Evolutionary conservation across 345 rosid genomes (phyloP).

Genomic region (Geranium brycei): DNA sequence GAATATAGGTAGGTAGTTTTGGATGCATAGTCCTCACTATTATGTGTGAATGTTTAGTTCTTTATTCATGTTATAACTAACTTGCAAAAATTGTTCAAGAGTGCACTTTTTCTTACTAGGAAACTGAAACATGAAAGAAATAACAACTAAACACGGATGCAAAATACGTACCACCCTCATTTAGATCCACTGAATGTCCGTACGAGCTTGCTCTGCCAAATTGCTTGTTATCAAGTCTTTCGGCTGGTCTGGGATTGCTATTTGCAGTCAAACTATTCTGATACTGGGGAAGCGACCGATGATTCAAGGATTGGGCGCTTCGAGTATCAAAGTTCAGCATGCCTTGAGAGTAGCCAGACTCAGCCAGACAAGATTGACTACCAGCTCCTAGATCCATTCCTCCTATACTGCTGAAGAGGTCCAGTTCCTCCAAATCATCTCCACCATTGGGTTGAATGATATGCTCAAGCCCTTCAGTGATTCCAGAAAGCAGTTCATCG

Average conservation of each 20-base stretch:
- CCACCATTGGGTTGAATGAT: slow-evolving; percentile 14
- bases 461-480: slow-evolving; percentile 30
- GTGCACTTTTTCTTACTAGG: neutral
- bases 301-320: slow-evolving; percentile 44
- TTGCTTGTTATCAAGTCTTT: slow-evolving; percentile 41
- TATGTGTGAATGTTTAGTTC: neutral
- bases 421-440: slow-evolving; percentile 49
- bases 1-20: neutral
- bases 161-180: slow-evolving; percentile 10
- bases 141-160: neutral
- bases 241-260: slow-evolving; percentile 29
- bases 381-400: slow-evolving; percentile 62
- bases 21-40: neutral
- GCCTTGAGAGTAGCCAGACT: slow-evolving; percentile 22
- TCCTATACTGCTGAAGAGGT: slow-evolving; percentile 51
- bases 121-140: neutral
- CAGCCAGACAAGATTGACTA: slow-evolving; percentile 3
- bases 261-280: slow-evolving; percentile 38
- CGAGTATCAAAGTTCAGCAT: slow-evolving; percentile 42
- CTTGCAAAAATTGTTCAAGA: neutral
- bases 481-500: slow-evolving; percentile 52
- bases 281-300: slow-evolving; percentile 69
- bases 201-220: slow-evolving; percentile 34
- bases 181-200: slow-evolving; percentile 15
- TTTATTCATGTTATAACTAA: neutral